Evolutionary conservation across 257 asterid genomes (phyloP), one percentile per base, ranked within the genome.

Genomic region (Leonotis leonurus): DNA sequence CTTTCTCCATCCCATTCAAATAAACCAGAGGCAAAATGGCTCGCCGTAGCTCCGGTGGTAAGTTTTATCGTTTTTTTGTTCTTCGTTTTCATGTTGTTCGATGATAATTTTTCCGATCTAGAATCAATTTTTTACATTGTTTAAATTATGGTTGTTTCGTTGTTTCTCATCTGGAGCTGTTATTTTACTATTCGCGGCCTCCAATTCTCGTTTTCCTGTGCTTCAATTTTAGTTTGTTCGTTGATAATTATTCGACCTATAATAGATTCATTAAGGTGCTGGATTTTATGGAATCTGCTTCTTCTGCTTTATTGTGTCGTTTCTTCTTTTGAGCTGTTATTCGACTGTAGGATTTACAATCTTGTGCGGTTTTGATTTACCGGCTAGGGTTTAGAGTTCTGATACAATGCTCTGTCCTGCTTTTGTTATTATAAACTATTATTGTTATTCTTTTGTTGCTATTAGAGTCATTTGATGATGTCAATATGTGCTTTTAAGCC

Each of bases 41-140:
- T 56, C 63, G 63, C 49, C 63, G 48, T 13, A 56, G 49, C 33
- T 56, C 63, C 29, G 63, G 63, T 56, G 49, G 49, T 35, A 18
- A 17, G 35, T 55, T 33, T 56, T 56, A 17, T 11, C 62, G 2
- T 5, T 33, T 49, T 33, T 32, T 14, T 11, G 30, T 5, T 18
- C 18, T 20, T 33, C 20, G 1, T 56, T 33, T 56, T 18, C 32
- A 1, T 12, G 1, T 11, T 20, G 10, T 33, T 18, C 32, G 56
- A 11, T 11, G 14, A 5, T 12, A 12, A n/a, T 13, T 50, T 24
- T 24, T 24, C 3, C 20, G 56, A 24, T 50, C n/a, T n/a, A n/a
- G n/a, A n/a, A n/a, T n/a, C n/a, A n/a, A n/a, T n/a, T n/a, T n/a
- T n/a, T n/a, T n/a, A n/a, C n/a, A n/a, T n/a, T n/a, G n/a, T n/a